A percentile compares a stretch with the other conserved stretches of the same genome.
Conservation (phyloP, 305 asterid genomes). For the Nicotiana rustica region DNA sequence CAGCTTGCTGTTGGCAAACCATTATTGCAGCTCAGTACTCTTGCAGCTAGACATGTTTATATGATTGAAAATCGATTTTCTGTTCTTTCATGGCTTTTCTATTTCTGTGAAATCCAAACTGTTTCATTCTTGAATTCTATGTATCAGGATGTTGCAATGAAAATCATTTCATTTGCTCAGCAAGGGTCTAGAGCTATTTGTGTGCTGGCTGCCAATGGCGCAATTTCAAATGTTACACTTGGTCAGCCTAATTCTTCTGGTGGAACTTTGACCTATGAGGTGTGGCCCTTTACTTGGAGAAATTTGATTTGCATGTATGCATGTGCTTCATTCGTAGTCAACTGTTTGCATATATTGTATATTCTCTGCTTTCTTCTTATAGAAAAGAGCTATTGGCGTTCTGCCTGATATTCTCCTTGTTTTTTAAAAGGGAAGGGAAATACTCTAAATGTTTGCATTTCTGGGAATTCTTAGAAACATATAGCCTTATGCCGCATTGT, state of each 20-base stretch:
- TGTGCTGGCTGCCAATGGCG: constrained; percentile 88
- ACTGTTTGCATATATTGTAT: background rate
- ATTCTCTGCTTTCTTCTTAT: background rate
- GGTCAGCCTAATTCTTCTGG: constrained; percentile 89
- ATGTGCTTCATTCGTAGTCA: constrained; percentile 2
- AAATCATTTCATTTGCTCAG: constrained; percentile 88
- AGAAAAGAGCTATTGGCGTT: background rate
- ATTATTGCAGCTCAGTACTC: background rate
- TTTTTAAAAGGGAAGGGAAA: background rate
- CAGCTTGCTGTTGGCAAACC: background rate
- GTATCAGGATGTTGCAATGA: constrained; percentile 82
- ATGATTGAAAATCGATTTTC: background rate
- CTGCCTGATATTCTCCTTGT: background rate
- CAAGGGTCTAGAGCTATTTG: constrained; percentile 92
- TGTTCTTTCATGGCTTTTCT: constrained; percentile 14
- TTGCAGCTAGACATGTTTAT: background rate
- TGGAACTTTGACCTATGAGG: constrained; percentile 95
- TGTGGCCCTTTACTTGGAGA: constrained; percentile 34
- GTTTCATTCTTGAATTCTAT: constrained; percentile 11
- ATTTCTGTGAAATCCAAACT: background rate
- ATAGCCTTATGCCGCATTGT: background rate
- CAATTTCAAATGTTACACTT: constrained; percentile 90
- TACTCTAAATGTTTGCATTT: background rate
- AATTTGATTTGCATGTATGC: constrained; percentile 13
- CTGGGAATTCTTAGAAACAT: background rate